Base-by-base conservation (phyloP, 2,329 filamentous ascomycete species). In the Seiridium cupressi region DNA sequence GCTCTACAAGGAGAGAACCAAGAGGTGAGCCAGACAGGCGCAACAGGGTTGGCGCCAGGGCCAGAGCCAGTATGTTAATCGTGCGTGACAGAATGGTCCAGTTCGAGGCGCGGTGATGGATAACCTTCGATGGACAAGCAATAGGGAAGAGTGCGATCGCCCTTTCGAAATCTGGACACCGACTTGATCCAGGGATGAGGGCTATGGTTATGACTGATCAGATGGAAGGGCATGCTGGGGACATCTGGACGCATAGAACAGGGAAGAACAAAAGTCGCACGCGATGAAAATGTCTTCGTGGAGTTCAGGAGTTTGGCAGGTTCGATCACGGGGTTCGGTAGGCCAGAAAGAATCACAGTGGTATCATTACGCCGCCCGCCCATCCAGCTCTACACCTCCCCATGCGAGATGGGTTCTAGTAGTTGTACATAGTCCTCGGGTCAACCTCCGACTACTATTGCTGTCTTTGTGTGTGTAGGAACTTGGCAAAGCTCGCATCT, bases 1-100 rank as follows among this genome's bases (percentile, higher is more conserved):
- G 63, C 79, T 99, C 67, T 98, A 98, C 79, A 99, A 99, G 86
- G 92, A 97, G 85, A 81, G 95, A 73, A 99, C 95, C 49, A 97
- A 96, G 84, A 87, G 95, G 95, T 97, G 75, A 77, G 89, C 79
- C 61, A 56, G 18, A 26, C 2, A 38, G 18, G 51, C 56, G 46
- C 49, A n/a, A 34, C 18, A 10, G 11, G 40, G 34, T 13, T 5
- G 13, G 13, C 53, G 36, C 35, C 18, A 26, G 36, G 10, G 13
- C 2, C 3, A 7, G 3, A 38, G 32, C 11, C n/a, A 6, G 10
- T 13, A 36, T 57, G 40, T 40, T 57, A 38, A 57, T 31, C 62
- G 54, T 57, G 59, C 51, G 26, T 46, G 11, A 59, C 68, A 96
- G 94, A 72, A 97, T 98, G 93, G 93, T 98, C 56, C 95, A 99